phyloP scores from a whole-genome alignment of 169 alveolate genomes.

The Plasmodium gallinaceum region DNA sequence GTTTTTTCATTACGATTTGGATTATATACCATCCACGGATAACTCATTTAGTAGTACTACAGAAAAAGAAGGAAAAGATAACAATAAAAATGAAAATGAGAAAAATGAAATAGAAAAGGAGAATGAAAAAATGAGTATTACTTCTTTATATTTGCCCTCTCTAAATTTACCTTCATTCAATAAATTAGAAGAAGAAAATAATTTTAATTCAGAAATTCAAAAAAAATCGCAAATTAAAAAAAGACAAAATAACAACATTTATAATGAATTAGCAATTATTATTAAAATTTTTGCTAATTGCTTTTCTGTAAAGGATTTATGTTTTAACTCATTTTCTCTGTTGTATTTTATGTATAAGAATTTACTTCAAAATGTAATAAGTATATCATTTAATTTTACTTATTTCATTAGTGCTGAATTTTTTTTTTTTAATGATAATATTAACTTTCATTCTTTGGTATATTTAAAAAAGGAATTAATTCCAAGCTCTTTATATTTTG shows the following conservation, averaged over 20 bases:
- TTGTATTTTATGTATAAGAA: slow-evolving; percentile 71
- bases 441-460: slow-evolving; percentile 29
- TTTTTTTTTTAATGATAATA: slow-evolving; percentile 61
- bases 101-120: not conserved
- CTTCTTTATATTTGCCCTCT: slow-evolving; percentile 13
- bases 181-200: slow-evolving; percentile 14
- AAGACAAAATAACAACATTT: slow-evolving; percentile 12
- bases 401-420: slow-evolving; percentile 65
- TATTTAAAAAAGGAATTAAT: slow-evolving; percentile 58
- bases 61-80: not conserved
- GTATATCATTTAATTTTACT: slow-evolving; percentile 57
- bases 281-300: slow-evolving; percentile 48
- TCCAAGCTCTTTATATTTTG: slow-evolving; percentile 46
- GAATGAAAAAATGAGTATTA: not conserved
- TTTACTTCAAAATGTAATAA: slow-evolving; percentile 39
- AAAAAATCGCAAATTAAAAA: slow-evolving; percentile 22
- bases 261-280: slow-evolving; percentile 26
- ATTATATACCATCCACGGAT: not conserved
- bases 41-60: not conserved
- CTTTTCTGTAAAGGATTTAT: slow-evolving; percentile 29
- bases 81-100: not conserved
- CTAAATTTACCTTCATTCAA: not conserved
- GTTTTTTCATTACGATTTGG: slow-evolving; percentile 53
- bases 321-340: slow-evolving; percentile 43
- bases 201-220: slow-evolving; percentile 23